Evolutionary conservation across 192 early-diverging fungal genomes (phyloP).

Genomic region (Chytriomyces confervae): DNA sequence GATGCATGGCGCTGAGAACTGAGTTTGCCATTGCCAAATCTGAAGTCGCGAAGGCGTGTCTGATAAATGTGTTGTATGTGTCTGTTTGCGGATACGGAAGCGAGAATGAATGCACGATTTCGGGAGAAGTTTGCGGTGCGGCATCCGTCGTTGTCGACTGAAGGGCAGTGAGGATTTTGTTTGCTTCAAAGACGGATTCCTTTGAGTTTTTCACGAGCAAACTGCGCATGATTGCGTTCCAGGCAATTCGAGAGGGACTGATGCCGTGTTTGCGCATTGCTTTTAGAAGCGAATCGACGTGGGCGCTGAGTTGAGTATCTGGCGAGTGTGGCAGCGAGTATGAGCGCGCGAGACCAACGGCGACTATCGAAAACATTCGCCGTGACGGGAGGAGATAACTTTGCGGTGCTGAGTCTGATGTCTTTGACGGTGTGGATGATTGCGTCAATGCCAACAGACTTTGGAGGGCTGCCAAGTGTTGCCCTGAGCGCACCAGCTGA

Average conservation of each 20-base stretch:
- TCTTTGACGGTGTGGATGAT: no score
- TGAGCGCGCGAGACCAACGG: no score
- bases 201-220: not conserved
- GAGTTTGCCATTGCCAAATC: not conserved
- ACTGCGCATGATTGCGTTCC: constrained; percentile 13
- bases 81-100: constrained; percentile 14
- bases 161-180: not conserved
- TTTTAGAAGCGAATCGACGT: not conserved
- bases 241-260: not conserved
- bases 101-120: no score
- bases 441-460: no score
- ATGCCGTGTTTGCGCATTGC: not conserved
- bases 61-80: constrained; percentile 22
- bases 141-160: not conserved
- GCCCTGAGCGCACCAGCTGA: no score
- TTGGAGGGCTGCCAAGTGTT: no score
- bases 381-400: no score
- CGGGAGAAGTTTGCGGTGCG: not conserved
- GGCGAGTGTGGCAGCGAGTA: not conserved
- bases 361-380: no score
- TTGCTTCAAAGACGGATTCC: not conserved
- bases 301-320: not conserved
- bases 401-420: no score
- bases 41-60: not conserved
- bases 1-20: constrained; percentile 1